Evolutionary conservation across 805 yeast species (phyloP).

Genomic region (Sungouiozyma ichnusensis): DNA sequence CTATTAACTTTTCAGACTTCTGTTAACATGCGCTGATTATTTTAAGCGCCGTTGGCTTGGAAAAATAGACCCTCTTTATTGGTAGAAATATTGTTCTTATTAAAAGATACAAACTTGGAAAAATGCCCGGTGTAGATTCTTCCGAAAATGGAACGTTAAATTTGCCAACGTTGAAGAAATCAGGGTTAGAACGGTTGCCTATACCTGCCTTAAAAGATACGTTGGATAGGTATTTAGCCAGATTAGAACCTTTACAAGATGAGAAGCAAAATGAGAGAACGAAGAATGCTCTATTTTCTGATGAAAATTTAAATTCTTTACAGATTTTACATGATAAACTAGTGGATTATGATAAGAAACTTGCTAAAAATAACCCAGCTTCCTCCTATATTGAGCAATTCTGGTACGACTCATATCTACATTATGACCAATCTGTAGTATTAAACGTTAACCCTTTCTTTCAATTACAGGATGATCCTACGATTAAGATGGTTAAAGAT

Average conservation of each 20-base stretch:
- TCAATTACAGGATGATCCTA: constrained; percentile 84
- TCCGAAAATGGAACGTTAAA: background rate
- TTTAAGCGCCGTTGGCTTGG: no score
- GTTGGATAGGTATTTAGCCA: constrained; percentile 52
- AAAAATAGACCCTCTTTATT: no score
- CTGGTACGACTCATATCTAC: constrained; percentile 85
- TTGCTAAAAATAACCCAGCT: constrained; percentile 50
- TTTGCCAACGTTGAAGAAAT: background rate
- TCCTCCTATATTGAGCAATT: constrained; percentile 86
- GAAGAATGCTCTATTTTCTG: constrained; percentile 32
- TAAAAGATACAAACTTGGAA: no score
- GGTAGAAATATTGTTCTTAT: no score
- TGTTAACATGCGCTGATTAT: no score
- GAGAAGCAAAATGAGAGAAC: constrained; percentile 59
- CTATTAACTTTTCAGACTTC: no score
- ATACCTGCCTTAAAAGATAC: constrained; percentile 68
- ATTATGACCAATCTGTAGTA: constrained; percentile 86
- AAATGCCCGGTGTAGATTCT: background rate
- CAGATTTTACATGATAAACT: constrained; percentile 41
- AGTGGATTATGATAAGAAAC: constrained; percentile 54
- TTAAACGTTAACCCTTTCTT: constrained; percentile 84
- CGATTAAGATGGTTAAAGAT: constrained; percentile 30
- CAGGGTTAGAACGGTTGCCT: constrained; percentile 40
- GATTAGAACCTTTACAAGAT: constrained; percentile 72
- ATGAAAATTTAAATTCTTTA: constrained; percentile 30